Percentiles rank a stretch among this genome's conserved stretches.
Evolutionary conservation across 2,329 filamentous ascomycete genomes (phyloP).

Genomic region (Cordyceps pruinosa): DNA sequence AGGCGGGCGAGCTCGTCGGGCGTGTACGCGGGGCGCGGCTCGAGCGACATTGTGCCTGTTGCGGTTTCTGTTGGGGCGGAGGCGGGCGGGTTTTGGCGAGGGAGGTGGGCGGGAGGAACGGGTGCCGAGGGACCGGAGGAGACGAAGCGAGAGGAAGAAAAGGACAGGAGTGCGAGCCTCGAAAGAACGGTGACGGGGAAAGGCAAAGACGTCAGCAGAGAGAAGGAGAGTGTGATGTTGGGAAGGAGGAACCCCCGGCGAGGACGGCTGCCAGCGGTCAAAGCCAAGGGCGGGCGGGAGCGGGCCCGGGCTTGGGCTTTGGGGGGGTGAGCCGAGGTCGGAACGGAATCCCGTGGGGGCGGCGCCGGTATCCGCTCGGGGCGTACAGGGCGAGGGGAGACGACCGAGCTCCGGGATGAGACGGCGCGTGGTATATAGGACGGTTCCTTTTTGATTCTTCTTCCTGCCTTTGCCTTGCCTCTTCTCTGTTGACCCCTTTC

Average conservation of each 20-base stretch:
- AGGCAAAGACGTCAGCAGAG: too few species aligned
- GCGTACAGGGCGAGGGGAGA: not conserved
- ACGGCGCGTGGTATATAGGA: not conserved
- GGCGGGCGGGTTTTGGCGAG: not conserved
- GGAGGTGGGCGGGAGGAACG: not conserved
- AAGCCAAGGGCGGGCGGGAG: not conserved
- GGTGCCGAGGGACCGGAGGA: not conserved
- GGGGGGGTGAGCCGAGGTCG: not conserved
- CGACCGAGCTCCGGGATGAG: not conserved
- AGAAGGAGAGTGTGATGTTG: too few species aligned
- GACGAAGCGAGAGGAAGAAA: too few species aligned
- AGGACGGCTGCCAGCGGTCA: not conserved
- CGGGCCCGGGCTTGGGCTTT: not conserved
- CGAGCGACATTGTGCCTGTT: conserved; percentile 60
- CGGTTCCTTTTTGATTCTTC: too few species aligned
- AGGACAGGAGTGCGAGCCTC: too few species aligned
- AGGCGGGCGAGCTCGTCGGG: conserved; percentile 71
- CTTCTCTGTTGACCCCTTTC: too few species aligned
- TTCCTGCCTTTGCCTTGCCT: too few species aligned
- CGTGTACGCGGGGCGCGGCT: conserved; percentile 69
- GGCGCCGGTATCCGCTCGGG: not conserved
- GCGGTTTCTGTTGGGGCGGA: too few species aligned
- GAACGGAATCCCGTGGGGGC: not conserved
- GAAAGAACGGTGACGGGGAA: too few species aligned
- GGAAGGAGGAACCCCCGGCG: too few species aligned